Evolutionary conservation across 306 rosid species (phyloP), one percentile per base, ranked within the genome.

Genomic region (Glycine latifolia): DNA sequence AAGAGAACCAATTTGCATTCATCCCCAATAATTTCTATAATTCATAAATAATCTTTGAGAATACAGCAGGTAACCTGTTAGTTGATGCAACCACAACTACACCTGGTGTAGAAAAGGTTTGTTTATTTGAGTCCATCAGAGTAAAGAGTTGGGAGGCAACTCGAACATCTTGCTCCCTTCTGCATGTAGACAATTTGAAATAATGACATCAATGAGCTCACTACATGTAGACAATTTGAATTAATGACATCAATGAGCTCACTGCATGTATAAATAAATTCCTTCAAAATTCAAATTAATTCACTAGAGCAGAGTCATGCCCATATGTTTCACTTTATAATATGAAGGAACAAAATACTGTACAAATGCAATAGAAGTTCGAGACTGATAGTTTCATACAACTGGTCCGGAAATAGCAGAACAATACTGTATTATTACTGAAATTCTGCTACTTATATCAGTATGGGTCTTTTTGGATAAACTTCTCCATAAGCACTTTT

Each of bases 31-130:
- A 60, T 67, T 67, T 67, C 65, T 12, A 73, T 6, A 67, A 73
- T 31, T 63, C 16, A 74, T 46, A 67, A 50, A 55, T 50, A 20
- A 77, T 74, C 76, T 17, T 50, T 20, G 41, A 20, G 31, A 41
- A 41, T n/a, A 20, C 16, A 70, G 71, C 2, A 83, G 33, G 26
- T 43, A 74, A 95, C 98, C 97, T 95, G 88, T 95, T 93, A 78
- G 99, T 90, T 67, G 99, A 88, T 73, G 99, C 99, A 89, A 95
- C 94, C 55, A 95, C 96, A 15, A 88, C 91, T 65, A 93, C 87
- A 55, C 90, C 93, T 10, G 92, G 87, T 39, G 75, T 81, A 56
- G 86, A 87, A 26, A 89, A 76, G 58, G 89, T 84, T 61, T 87
- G 88, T 71, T 84, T 89, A 74, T 81, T 91, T 47, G 91, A 80